Evolutionary conservation across 202 grass and related monocot species (phyloP), one percentile per base, ranked within the genome.

Genomic region (Elaeis oleifera): DNA sequence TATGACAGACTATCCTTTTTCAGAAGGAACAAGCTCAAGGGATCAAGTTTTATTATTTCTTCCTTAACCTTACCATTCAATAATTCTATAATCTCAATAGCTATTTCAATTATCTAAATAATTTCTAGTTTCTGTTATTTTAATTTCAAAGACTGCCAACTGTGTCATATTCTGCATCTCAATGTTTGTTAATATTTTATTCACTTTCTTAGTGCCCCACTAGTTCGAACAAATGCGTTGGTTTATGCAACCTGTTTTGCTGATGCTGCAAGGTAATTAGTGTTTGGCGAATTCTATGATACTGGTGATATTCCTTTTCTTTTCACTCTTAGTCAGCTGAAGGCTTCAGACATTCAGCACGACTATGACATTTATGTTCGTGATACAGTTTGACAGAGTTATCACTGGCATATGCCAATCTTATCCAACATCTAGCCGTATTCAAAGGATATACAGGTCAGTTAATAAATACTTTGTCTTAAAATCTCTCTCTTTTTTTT

Each of bases 221-320:
- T 92, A 74, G 94, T 92, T 61, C 79, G 80, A 77, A 88, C 85
- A 83, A 89, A 86, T 81, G 69, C 75, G 4, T 76, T 92, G 72
- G 85, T 92, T 75, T 99, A 92, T 84, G 88, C 80, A 75, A 87
- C 88, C 21, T 89, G 85, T 69, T 99, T 92, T 71, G 63, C 84
- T 48, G 88, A 99, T 81, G 84, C 78, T 89, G 77, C 94, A 70
- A 99, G 94, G 94, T 99, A 56, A 76, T 61, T 81, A 31, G 51
- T 64, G 8, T 39, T 61, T 78, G 48, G 36, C 68, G 54, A 59
- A 44, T 81, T 67, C 57, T 50, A 66, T 69, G 19, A 24, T 78
- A 16, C 31, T 56, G 48, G 61, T 82, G 18, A 52, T 74, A 76
- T 71, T 17, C 4, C 29, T 71, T 71, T 49, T 67, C 36, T 44